These are phyloP conservation scores for Corynespora cassiicola DNA, from an alignment of 2,329 filamentous ascomycete genomes.

Conservation along the genomic window DNA sequence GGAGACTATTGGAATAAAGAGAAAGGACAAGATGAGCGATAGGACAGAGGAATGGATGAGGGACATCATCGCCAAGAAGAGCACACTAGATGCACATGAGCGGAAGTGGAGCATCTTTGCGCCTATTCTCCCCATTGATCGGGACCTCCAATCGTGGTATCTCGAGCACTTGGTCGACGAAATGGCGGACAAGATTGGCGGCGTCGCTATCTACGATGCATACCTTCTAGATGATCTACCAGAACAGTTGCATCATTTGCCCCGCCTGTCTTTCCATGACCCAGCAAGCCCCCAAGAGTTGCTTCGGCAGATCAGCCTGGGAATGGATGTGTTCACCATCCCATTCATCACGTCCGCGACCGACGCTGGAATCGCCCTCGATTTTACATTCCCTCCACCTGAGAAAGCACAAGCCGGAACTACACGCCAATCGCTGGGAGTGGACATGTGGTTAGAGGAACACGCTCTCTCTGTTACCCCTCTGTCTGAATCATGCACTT, in stretches of 20 bases:
- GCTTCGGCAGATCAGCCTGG: slow-evolving; percentile 75
- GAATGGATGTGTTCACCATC: slow-evolving; percentile 80
- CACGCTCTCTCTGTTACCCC: slow-evolving; percentile 70
- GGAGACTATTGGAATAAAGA: slow-evolving; percentile 68
- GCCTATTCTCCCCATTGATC: slow-evolving; percentile 75
- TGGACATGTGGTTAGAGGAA: slow-evolving; percentile 74
- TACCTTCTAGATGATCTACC: slow-evolving; percentile 73
- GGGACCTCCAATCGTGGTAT: slow-evolving; percentile 80
- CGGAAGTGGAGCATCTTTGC: slow-evolving; percentile 58
- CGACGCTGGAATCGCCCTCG: slow-evolving; percentile 83
- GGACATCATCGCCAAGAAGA: slow-evolving; percentile 64
- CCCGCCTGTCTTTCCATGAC: slow-evolving; percentile 76
- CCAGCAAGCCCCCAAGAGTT: slow-evolving; percentile 77
- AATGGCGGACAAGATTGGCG: slow-evolving; percentile 59
- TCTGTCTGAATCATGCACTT: slow-evolving; percentile 69
- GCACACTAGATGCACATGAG: slow-evolving; percentile 33
- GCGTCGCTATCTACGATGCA: slow-evolving; percentile 80
- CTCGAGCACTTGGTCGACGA: slow-evolving; percentile 75
- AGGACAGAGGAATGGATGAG: slow-evolving; percentile 83
- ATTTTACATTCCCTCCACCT: slow-evolving; percentile 73
- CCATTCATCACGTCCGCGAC: slow-evolving; percentile 77
- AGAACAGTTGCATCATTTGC: slow-evolving; percentile 65
- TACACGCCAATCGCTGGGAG: slow-evolving; percentile 61
- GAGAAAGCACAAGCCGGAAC: slow-evolving; percentile 16
- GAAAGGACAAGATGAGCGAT: slow-evolving; percentile 82